These are phyloP conservation scores for Amphichorda felina DNA, from an alignment of 2,329 filamentous ascomycete genomes.

Conservation along the genomic window DNA sequence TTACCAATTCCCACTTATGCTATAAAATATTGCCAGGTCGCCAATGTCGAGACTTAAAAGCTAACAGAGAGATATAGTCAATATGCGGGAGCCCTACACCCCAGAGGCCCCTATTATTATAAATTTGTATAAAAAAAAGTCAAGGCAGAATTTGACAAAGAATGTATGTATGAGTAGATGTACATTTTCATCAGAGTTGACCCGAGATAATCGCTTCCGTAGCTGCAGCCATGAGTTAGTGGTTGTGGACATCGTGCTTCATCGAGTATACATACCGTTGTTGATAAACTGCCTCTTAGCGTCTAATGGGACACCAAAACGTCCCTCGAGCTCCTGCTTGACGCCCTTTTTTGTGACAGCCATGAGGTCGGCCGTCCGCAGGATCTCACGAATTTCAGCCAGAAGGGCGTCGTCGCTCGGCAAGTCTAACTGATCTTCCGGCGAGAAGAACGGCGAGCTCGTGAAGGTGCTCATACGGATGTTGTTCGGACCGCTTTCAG, in stretches of 20 bases:
- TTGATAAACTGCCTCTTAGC: slow-evolving; percentile 88
- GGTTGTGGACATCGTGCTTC: slow-evolving; percentile 3
- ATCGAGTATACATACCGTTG: slow-evolving; percentile 54
- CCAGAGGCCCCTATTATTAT: not conserved
- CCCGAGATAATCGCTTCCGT: slow-evolving; percentile 72
- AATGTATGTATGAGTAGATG: not conserved
- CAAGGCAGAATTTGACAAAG: not conserved
- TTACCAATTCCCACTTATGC: not conserved
- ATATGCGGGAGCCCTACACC: too few relatives aligned
- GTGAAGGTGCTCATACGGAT: slow-evolving; percentile 47
- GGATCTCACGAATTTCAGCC: slow-evolving; percentile 87
- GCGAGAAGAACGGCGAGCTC: slow-evolving; percentile 44
- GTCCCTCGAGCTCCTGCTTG: slow-evolving; percentile 81
- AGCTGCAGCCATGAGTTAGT: slow-evolving; percentile 29
- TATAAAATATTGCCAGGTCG: not conserved
- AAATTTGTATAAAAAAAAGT: not conserved
- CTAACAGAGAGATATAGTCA: too few relatives aligned
- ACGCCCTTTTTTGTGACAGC: slow-evolving; percentile 97
- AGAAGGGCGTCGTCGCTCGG: slow-evolving; percentile 84
- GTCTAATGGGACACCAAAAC: slow-evolving; percentile 81
- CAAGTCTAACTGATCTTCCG: slow-evolving; percentile 61
- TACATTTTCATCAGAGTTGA: slow-evolving; percentile 41
- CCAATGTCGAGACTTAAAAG: too few relatives aligned
- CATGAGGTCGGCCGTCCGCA: slow-evolving; percentile 90
- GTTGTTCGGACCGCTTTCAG: slow-evolving; percentile 45